These are phyloP conservation scores for Yarrowia porcina DNA, from an alignment of 805 yeast genomes.

Conservation along the genomic window DNA sequence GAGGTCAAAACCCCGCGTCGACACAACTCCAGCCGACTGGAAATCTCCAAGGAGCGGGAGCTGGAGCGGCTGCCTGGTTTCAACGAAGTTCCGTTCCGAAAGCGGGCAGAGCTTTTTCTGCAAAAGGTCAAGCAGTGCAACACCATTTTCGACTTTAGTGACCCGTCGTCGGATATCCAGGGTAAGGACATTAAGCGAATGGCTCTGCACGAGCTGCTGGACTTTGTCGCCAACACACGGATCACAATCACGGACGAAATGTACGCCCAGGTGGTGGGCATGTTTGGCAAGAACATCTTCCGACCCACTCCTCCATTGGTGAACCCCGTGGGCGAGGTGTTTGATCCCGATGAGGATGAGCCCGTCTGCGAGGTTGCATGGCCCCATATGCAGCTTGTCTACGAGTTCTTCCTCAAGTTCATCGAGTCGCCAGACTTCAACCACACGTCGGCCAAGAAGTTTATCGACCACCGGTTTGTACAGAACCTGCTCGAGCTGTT, in stretches of 20 bases:
- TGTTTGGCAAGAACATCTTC: conserved; percentile 86
- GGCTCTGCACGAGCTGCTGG: conserved; percentile 84
- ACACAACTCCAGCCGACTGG: conserved; percentile 89
- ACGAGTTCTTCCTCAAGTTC: conserved; percentile 88
- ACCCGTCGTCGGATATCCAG: conserved; percentile 84
- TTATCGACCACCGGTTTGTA: conserved; percentile 87
- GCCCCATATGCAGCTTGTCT: conserved; percentile 98
- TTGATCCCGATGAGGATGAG: conserved; percentile 98
- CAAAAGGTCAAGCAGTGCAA: conserved; percentile 93
- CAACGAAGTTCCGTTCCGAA: conserved; percentile 82
- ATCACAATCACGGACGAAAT: conserved; percentile 86
- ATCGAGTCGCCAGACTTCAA: conserved; percentile 93
- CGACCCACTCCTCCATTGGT: conserved; percentile 98
- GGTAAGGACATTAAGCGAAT: conserved; percentile 90
- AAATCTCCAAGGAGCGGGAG: conserved; percentile 64
- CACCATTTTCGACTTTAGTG: conserved; percentile 88
- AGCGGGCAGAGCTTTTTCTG: conserved; percentile 72
- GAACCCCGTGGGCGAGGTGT: conserved; percentile 92
- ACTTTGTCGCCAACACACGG: conserved; percentile 77
- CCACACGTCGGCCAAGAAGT: conserved; percentile 88
- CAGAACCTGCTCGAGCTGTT: conserved; percentile 78
- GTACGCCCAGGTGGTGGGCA: conserved; percentile 80
- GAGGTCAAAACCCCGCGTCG: conserved; percentile 86
- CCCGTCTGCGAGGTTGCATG: conserved; percentile 95
- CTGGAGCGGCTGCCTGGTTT: conserved; percentile 77